A percentile compares a stretch with the other conserved stretches of the same genome.
These are phyloP conservation scores for Hypoxylon sp. DNA, from an alignment of 2,329 filamentous ascomycete genomes.

Conservation along the genomic window DNA sequence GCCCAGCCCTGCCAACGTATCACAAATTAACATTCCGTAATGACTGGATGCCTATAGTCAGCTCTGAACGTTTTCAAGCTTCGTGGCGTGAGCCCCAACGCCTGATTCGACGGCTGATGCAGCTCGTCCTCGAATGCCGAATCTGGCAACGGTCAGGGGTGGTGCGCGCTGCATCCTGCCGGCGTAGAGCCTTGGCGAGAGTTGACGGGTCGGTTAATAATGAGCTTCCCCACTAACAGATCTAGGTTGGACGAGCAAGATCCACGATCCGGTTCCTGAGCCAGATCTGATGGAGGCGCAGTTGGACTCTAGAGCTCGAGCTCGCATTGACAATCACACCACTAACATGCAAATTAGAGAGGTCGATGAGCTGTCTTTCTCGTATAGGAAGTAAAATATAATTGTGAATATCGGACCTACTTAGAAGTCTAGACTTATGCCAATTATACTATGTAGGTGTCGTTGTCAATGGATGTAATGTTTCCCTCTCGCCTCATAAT, in stretches of 20 bases:
- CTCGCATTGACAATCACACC: constrained; percentile 22
- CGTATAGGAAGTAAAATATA: background rate
- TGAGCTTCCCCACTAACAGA: constrained; percentile 29
- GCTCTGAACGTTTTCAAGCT: constrained; percentile 8
- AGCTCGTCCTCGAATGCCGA: constrained; percentile 20
- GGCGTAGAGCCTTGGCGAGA: constrained; percentile 27
- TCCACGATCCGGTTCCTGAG: constrained; percentile 39
- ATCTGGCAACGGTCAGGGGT: constrained; percentile 12
- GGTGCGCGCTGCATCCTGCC: constrained; percentile 20
- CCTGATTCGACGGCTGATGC: constrained; percentile 37
- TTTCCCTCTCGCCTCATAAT: background rate
- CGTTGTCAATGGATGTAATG: background rate
- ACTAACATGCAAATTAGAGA: background rate
- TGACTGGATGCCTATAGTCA: constrained; percentile 14
- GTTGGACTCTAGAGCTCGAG: constrained; percentile 9
- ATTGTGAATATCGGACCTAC: background rate
- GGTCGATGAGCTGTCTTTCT: background rate
- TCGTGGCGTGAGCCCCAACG: constrained; percentile 34
- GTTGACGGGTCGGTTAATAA: constrained; percentile 21
- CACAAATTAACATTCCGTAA: constrained; percentile 23
- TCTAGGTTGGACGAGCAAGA: constrained; percentile 27
- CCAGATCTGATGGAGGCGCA: constrained; percentile 27
- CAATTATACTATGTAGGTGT: background rate
- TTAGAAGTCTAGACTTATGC: background rate
- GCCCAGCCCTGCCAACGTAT: constrained; percentile 24